These are phyloP conservation scores for Suillus weaverae DNA, from an alignment of 768 basidiomycete genomes.

Conservation along the genomic window DNA sequence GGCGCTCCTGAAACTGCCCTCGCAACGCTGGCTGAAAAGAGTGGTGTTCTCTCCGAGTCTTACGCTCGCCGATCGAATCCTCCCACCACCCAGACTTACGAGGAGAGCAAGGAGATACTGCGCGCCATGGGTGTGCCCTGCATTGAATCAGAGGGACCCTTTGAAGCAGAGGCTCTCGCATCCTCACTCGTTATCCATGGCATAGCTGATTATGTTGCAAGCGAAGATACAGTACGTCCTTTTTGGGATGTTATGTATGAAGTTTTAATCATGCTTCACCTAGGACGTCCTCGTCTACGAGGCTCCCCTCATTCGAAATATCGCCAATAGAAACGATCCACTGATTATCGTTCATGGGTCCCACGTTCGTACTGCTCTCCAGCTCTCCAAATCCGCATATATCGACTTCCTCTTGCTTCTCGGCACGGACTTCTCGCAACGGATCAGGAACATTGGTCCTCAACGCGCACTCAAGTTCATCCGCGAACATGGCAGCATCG, in stretches of 20 bases:
- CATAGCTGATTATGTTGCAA: slow-evolving; percentile 82
- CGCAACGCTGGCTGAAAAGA: slow-evolving; percentile 46
- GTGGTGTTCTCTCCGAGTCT: slow-evolving; percentile 58
- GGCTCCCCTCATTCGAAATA: slow-evolving; percentile 77
- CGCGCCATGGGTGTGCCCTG: slow-evolving; percentile 82
- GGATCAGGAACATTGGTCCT: slow-evolving; percentile 83
- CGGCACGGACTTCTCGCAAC: slow-evolving; percentile 88
- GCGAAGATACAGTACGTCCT: slow-evolving; percentile 76
- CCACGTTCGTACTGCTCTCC: slow-evolving; percentile 56
- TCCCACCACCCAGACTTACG: slow-evolving; percentile 67
- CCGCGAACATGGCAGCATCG: slow-evolving; percentile 68
- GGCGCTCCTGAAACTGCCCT: slow-evolving; percentile 21
- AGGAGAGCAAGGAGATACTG: slow-evolving; percentile 68
- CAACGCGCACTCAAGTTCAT: slow-evolving; percentile 76
- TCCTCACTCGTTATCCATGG: slow-evolving; percentile 74
- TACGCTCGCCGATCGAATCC: slow-evolving; percentile 61
- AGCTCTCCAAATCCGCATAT: slow-evolving; percentile 57
- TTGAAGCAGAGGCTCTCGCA: slow-evolving; percentile 87
- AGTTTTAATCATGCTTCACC: slow-evolving; percentile 8
- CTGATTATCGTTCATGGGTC: slow-evolving; percentile 64
- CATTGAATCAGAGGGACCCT: slow-evolving; percentile 63
- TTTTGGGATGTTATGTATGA: slow-evolving; percentile 8
- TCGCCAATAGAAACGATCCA: slow-evolving; percentile 60
- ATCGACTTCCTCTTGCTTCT: slow-evolving; percentile 86
- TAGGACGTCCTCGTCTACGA: slow-evolving; percentile 84